Conservation (phyloP, 345 rosid species). For the Pugionium dolabratum region DNA sequence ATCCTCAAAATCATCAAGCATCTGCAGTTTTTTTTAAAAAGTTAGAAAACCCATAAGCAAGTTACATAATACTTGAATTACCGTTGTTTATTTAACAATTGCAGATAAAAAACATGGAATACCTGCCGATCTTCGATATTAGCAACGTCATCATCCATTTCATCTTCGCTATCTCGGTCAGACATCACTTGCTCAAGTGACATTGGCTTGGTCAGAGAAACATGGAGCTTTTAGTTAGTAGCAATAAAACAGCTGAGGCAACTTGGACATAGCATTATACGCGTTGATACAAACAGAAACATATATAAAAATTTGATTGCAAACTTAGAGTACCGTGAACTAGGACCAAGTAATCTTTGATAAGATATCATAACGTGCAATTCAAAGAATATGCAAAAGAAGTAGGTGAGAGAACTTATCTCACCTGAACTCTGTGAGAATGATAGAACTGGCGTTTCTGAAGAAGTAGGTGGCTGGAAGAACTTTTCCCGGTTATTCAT, state of each 20-base stretch:
- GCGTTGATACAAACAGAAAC: not conserved
- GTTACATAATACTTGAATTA: slow-evolving; percentile 2
- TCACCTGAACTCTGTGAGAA: slow-evolving; percentile 97
- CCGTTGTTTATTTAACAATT: not conserved
- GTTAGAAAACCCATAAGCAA: slow-evolving; percentile 26
- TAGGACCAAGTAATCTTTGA: slow-evolving; percentile 16
- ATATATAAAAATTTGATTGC: not conserved
- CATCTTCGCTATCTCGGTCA: slow-evolving; percentile 85
- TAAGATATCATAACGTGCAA: slow-evolving; percentile 1
- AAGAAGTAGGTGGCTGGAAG: slow-evolving; percentile 73
- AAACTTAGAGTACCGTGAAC: not conserved
- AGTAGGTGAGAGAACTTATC: not conserved
- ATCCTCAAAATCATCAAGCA: slow-evolving; percentile 97
- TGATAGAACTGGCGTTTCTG: slow-evolving; percentile 85
- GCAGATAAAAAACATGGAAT: slow-evolving; percentile 26
- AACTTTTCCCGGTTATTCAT: slow-evolving; percentile 17
- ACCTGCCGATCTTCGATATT: slow-evolving; percentile 91
- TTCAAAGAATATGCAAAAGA: not conserved
- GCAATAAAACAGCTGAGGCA: slow-evolving; percentile 2
- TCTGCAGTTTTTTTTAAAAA: slow-evolving; percentile 52
- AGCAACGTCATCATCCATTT: slow-evolving; percentile 70
- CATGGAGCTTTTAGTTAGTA: slow-evolving; percentile 29
- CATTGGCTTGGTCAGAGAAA: slow-evolving; percentile 59
- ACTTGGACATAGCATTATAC: not conserved
- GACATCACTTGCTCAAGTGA: slow-evolving; percentile 68